Base-by-base conservation (phyloP, 768 basidiomycete species). In the Ramaria rubella region DNA sequence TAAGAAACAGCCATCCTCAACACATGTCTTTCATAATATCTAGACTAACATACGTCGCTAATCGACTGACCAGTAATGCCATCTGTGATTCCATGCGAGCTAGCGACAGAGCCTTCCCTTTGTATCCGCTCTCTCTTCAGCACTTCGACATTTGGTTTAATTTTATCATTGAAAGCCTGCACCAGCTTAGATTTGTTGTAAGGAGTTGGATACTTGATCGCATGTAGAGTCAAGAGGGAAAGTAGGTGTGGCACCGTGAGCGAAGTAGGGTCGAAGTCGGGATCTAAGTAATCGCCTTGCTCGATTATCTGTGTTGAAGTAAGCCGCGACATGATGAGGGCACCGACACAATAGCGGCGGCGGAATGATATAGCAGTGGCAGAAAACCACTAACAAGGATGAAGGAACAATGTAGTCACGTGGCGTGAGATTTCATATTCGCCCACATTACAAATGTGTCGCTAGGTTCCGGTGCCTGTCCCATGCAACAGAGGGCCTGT, bases 161-260 rank as follows among this genome's bases (percentile, higher is more conserved):
- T 78, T 73, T 91, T 80, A 49, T 86, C 80, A 58, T 87, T 81
- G 70, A 92, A 93, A n/a, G 83, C 69, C 58, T 83, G 77, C 12
- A 91, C 79, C 19, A 93, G 78, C 65, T 84, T 89, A 3, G 84
- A 73, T 65, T 93, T 93, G 43, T 84, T 85, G 68, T 87, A 83
- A 2, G 85, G 85, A 6, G 81, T 77, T 7, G 88, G 86, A 69
- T 83, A 89, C 43, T 75, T 77, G 66, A 91, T 72, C 61, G 86
- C 83, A 70, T 93, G 90, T 65, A 82, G 86, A 40, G 81, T 80
- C 55, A 93, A 76, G 30, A 93, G 73, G 44, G 88, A 90, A 11
- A 88, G 77, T 5, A 93, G 75, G 64, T 92, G 88, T n/a, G 88
- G 79, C 26, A 92, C 81, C 1, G 90, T 93, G 53, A 93, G 78